Conservation (phyloP, 2,329 filamentous ascomycete species). For the Triangularia verruculosa region DNA sequence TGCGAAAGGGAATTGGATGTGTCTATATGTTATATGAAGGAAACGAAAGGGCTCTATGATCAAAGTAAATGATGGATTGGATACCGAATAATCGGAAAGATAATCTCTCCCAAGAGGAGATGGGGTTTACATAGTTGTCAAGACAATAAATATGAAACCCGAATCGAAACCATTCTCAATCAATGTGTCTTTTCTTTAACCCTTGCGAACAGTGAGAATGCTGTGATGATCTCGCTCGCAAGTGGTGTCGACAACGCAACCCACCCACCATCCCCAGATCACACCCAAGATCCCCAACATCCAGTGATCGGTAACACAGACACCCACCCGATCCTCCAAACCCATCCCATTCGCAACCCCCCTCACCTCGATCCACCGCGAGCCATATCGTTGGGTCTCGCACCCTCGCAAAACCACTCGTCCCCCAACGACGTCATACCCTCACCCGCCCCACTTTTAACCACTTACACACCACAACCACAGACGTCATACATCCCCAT, state of each 20-base stretch:
- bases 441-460: background rate
- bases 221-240: no score
- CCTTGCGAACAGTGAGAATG: no score
- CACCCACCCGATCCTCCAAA: background rate
- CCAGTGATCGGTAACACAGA: background rate
- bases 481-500: conserved; percentile 16
- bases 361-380: no score
- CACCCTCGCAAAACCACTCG: background rate
- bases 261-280: background rate
- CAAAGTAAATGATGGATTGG: background rate
- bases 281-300: no score
- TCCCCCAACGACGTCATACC: conserved; percentile 6
- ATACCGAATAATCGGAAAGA: no score
- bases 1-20: background rate
- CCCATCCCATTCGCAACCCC: background rate
- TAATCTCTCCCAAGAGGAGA: no score
- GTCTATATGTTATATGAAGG: background rate
- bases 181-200: no score
- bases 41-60: background rate
- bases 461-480: conserved; percentile 1
- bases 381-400: no score
- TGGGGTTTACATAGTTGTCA: no score
- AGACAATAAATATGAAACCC: no score
- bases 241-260: background rate
- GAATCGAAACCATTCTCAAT: no score